phyloP scores from a whole-genome alignment of 1,139 yeast genomes.

The Taphrina deformans region DNA sequence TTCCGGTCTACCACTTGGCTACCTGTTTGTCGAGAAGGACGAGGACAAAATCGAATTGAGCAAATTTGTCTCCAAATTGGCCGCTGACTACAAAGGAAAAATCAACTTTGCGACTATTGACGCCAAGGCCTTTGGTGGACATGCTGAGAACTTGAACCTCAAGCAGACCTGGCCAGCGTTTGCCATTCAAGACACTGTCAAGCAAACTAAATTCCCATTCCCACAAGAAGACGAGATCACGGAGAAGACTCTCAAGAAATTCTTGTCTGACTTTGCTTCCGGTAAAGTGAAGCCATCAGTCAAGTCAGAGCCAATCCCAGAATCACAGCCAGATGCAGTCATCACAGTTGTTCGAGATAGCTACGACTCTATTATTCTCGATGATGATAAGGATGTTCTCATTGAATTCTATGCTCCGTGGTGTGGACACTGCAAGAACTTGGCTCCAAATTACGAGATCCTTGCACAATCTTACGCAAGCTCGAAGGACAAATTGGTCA shows the following conservation, averaged over 20 bases:
- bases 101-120: conserved; percentile 87
- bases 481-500: conserved; percentile 49
- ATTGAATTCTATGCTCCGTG: conserved; percentile 97
- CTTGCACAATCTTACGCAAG: conserved; percentile 48
- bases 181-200: conserved; percentile 71
- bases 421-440: conserved; percentile 98
- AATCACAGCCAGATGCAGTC: conserved; percentile 66
- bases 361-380: conserved; percentile 67
- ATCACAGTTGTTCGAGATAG: conserved; percentile 63
- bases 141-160: conserved; percentile 85
- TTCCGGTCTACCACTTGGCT: conserved; percentile 75
- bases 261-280: conserved; percentile 62
- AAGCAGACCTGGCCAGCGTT: conserved; percentile 85
- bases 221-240: conserved; percentile 50
- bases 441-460: conserved; percentile 69
- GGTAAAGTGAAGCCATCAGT: conserved; percentile 71
- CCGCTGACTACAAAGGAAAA: conserved; percentile 74
- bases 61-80: conserved; percentile 59
- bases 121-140: conserved; percentile 77
- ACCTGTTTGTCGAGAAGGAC: conserved; percentile 73
- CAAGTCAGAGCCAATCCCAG: conserved; percentile 88
- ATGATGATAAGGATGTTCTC: conserved; percentile 75
- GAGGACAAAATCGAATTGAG: conserved; percentile 64
- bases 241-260: conserved; percentile 54
- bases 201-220: conserved; percentile 75